Conservation (phyloP, 306 rosid genomes). For the Rosa lucieae region DNA sequence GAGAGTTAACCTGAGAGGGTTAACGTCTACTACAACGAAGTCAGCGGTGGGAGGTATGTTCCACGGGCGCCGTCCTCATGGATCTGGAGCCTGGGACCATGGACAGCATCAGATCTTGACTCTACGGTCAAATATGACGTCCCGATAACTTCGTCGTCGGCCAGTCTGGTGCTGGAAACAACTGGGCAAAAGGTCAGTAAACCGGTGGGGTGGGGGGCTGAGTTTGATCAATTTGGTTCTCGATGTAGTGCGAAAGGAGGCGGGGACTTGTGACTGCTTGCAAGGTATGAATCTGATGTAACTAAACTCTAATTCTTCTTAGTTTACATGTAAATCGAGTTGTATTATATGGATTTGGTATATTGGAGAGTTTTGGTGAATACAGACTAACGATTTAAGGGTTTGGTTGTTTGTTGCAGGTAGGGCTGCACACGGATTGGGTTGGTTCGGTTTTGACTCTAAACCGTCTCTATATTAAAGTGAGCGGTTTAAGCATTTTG, state of each 20-base stretch:
- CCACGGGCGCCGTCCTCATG: too few species aligned
- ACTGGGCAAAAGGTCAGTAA: conserved; percentile 47
- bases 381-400: too few species aligned
- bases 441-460: too few species aligned
- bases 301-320: background rate
- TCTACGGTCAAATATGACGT: conserved; percentile 42
- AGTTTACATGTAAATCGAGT: too few species aligned
- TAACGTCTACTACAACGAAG: too few species aligned
- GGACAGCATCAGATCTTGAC: conserved; percentile 47
- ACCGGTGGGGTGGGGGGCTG: conserved; percentile 34
- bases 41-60: too few species aligned
- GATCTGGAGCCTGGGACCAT: background rate
- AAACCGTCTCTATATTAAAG: too few species aligned
- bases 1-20: background rate
- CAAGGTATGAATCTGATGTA: conserved; percentile 24
- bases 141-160: conserved; percentile 49
- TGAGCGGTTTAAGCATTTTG: too few species aligned
- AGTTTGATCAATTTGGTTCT: conserved; percentile 41
- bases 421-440: too few species aligned
- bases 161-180: conserved; percentile 43
- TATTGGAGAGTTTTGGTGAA: too few species aligned
- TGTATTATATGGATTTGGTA: too few species aligned
- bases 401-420: too few species aligned
- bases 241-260: conserved; percentile 46
- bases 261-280: conserved; percentile 40